phyloP scores from a whole-genome alignment of 192 early-diverging fungal genomes.

The Chytriomyces confervae region DNA sequence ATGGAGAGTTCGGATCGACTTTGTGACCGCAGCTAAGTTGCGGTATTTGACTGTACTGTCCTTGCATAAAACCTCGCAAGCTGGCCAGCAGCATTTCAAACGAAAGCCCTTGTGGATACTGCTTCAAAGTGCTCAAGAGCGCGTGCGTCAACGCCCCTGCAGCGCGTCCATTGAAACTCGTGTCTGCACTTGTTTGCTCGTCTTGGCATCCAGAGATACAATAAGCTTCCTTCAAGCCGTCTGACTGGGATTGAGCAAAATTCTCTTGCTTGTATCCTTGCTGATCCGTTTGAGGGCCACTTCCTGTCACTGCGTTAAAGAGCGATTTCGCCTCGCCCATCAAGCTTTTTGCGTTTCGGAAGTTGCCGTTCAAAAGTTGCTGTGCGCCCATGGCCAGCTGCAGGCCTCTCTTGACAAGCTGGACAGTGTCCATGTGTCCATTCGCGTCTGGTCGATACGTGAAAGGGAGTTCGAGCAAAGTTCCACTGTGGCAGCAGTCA shows the following conservation, averaged over 20 bases:
- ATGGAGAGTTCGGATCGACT: conserved; percentile 62
- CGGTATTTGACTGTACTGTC: conserved; percentile 78
- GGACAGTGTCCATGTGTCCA: conserved; percentile 16
- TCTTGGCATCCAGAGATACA: conserved; percentile 66
- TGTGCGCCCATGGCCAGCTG: not conserved
- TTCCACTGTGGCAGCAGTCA: conserved; percentile 68
- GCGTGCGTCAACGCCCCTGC: conserved; percentile 66
- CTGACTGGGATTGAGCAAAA: conserved; percentile 37
- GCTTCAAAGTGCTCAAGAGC: conserved; percentile 48
- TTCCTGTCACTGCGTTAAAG: conserved; percentile 1
- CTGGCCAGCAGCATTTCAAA: conserved; percentile 75
- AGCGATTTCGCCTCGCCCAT: conserved; percentile 4
- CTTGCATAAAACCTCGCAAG: conserved; percentile 68
- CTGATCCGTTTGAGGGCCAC: not conserved
- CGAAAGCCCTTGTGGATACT: conserved; percentile 60
- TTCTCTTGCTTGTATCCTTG: conserved; percentile 22
- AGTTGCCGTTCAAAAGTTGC: conserved; percentile 17
- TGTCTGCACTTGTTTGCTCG: conserved; percentile 68
- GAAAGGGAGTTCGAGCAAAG: conserved; percentile 37
- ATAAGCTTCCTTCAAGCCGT: conserved; percentile 53
- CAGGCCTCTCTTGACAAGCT: not conserved
- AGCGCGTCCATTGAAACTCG: conserved; percentile 62
- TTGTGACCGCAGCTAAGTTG: conserved; percentile 75
- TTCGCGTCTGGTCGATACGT: conserved; percentile 32
- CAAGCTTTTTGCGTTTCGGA: not conserved